These are phyloP conservation scores for Diaporthe velutina DNA, from an alignment of 2,329 filamentous ascomycete genomes.

Conservation along the genomic window DNA sequence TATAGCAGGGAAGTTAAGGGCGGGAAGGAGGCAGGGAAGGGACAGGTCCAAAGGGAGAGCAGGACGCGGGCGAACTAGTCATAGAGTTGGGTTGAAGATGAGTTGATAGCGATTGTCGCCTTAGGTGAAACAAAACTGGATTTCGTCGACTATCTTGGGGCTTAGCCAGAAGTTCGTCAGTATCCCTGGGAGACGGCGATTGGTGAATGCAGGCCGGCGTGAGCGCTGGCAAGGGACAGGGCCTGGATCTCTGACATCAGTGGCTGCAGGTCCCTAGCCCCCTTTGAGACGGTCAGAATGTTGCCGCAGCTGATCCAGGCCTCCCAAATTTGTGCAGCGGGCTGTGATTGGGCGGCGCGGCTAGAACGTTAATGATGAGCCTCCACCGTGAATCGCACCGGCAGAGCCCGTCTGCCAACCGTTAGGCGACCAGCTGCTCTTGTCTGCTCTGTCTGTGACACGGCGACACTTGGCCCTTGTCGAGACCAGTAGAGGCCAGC, in stretches of 20 bases:
- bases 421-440: neutral
- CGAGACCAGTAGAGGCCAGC: neutral
- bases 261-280: constrained; percentile 28
- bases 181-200: neutral
- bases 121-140: constrained; percentile 14
- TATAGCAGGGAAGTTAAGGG: constrained; percentile 15
- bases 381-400: neutral
- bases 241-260: constrained; percentile 31
- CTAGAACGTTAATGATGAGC: constrained; percentile 3
- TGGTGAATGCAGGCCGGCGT: constrained; percentile 7
- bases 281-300: constrained; percentile 19
- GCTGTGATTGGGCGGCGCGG: constrained; percentile 1
- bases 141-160: constrained; percentile 16
- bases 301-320: constrained; percentile 18
- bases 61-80: constrained; percentile 1
- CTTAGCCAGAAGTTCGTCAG: neutral
- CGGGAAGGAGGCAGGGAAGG: constrained; percentile 20
- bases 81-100: constrained; percentile 29
- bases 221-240: constrained; percentile 6
- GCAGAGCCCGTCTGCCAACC: constrained; percentile 23
- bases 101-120: constrained; percentile 22
- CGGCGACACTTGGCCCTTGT: constrained; percentile 9
- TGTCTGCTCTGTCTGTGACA: constrained; percentile 16
- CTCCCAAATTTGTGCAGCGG: constrained; percentile 7
- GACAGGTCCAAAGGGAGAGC: neutral